These are phyloP conservation scores for Saccharomyces hybrid DNA, from an alignment of 1,139 yeast genomes.

Conservation along the genomic window DNA sequence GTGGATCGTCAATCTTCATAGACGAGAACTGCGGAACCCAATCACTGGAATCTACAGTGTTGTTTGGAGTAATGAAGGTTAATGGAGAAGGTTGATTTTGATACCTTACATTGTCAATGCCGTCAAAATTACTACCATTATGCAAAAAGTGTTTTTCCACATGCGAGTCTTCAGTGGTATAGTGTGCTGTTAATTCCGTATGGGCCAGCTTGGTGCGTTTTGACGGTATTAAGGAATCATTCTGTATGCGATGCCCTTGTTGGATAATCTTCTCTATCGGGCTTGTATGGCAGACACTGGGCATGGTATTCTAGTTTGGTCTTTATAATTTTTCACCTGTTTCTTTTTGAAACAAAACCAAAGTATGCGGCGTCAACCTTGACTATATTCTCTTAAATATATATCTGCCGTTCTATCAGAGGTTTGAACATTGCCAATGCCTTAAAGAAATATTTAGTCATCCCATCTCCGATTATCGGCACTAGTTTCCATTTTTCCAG, in stretches of 20 bases:
- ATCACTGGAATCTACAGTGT: background rate
- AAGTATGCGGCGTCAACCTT: conserved; percentile 1
- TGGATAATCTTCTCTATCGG: conserved; percentile 15
- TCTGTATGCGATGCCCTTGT: conserved; percentile 10
- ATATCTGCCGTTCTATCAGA: background rate
- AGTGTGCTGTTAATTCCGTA: background rate
- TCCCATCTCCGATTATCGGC: background rate
- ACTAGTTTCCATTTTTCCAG: background rate
- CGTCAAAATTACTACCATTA: background rate
- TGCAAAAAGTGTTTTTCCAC: background rate
- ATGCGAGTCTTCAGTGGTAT: background rate
- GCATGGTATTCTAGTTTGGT: background rate
- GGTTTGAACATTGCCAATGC: background rate
- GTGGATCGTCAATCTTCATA: conserved; percentile 24
- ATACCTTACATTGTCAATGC: conserved; percentile 1
- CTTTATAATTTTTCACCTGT: background rate
- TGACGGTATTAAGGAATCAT: conserved; percentile 1
- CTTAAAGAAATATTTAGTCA: background rate
- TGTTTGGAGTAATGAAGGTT: background rate
- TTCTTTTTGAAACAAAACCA: background rate
- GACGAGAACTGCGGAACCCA: conserved; percentile 24
- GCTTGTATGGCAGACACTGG: conserved; percentile 13
- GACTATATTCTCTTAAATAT: background rate
- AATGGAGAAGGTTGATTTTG: background rate
- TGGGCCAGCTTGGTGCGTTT: conserved; percentile 1